These are phyloP conservation scores for Kwoniella dendrophila DNA, from an alignment of 768 basidiomycete species.

Conservation along the genomic window DNA sequence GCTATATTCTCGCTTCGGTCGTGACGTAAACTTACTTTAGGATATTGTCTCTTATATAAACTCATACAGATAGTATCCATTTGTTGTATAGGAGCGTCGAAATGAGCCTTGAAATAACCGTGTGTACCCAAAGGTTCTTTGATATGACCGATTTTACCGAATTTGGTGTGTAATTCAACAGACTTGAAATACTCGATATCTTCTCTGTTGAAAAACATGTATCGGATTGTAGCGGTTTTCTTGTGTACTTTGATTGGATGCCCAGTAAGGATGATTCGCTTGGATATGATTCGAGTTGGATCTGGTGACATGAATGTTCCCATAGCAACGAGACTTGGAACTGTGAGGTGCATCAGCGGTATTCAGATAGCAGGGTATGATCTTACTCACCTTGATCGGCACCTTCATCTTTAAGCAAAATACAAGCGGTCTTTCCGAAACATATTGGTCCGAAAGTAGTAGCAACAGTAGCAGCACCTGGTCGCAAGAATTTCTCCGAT, in stretches of 20 bases:
- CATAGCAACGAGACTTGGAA: slow-evolving; percentile 74
- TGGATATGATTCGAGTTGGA: slow-evolving; percentile 86
- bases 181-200: slow-evolving; percentile 92
- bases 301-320: slow-evolving; percentile 86
- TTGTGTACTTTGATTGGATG: slow-evolving; percentile 97
- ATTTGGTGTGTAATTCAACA: slow-evolving; percentile 88
- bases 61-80: slow-evolving; percentile 98
- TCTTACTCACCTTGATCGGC: slow-evolving; percentile 65
- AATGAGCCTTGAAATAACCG: slow-evolving; percentile 95
- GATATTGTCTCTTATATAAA: slow-evolving; percentile 91
- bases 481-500: slow-evolving; percentile 84
- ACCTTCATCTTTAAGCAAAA: slow-evolving; percentile 71
- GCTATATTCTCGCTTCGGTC: too few relatives aligned
- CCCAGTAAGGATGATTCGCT: slow-evolving; percentile 91
- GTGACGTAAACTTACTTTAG: slow-evolving; percentile 67
- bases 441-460: slow-evolving; percentile 85
- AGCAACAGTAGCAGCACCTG: slow-evolving; percentile 71
- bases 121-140: slow-evolving; percentile 89
- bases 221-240: slow-evolving; percentile 93
- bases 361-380: background rate
- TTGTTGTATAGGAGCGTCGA: slow-evolving; percentile 88
- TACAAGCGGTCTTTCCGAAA: slow-evolving; percentile 81
- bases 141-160: slow-evolving; percentile 82
- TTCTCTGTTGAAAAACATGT: slow-evolving; percentile 96
- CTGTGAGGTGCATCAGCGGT: slow-evolving; percentile 19